Conservation (phyloP, 768 basidiomycete species). For the Pulveroboletus sp. region DNA sequence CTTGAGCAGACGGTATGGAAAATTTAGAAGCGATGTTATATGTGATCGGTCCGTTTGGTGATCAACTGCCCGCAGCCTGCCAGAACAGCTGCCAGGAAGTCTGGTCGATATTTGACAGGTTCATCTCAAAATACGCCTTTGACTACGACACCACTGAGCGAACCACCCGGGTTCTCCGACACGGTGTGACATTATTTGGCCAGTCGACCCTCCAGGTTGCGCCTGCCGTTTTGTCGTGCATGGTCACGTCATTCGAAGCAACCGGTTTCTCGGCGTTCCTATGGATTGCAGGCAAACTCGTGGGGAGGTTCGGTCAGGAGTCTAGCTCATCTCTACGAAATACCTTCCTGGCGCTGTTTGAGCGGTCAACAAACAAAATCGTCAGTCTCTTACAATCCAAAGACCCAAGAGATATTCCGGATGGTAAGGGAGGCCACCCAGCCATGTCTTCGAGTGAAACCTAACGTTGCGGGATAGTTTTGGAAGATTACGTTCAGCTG, state of each 20-base stretch:
- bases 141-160: slow-evolving; percentile 78
- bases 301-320: slow-evolving; percentile 70
- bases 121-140: slow-evolving; percentile 74
- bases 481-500: slow-evolving; percentile 92
- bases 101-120: slow-evolving; percentile 78
- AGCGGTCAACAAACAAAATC: slow-evolving; percentile 69
- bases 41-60: slow-evolving; percentile 76
- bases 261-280: slow-evolving; percentile 84
- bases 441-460: background rate
- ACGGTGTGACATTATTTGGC: slow-evolving; percentile 80
- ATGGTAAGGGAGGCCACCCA: slow-evolving; percentile 56
- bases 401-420: slow-evolving; percentile 71
- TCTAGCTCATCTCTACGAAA: slow-evolving; percentile 50
- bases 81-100: slow-evolving; percentile 72
- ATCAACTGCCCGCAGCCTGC: slow-evolving; percentile 77
- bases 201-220: slow-evolving; percentile 59
- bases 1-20: slow-evolving; percentile 69
- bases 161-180: slow-evolving; percentile 75
- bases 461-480: slow-evolving; percentile 46
- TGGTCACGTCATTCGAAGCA: slow-evolving; percentile 73
- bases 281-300: slow-evolving; percentile 89
- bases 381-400: slow-evolving; percentile 64
- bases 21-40: slow-evolving; percentile 90
- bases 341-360: slow-evolving; percentile 63
- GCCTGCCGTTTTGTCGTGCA: slow-evolving; percentile 64